These are phyloP conservation scores for Xylariaceae sp. DNA, from an alignment of 2,329 filamentous ascomycete genomes.

Conservation along the genomic window DNA sequence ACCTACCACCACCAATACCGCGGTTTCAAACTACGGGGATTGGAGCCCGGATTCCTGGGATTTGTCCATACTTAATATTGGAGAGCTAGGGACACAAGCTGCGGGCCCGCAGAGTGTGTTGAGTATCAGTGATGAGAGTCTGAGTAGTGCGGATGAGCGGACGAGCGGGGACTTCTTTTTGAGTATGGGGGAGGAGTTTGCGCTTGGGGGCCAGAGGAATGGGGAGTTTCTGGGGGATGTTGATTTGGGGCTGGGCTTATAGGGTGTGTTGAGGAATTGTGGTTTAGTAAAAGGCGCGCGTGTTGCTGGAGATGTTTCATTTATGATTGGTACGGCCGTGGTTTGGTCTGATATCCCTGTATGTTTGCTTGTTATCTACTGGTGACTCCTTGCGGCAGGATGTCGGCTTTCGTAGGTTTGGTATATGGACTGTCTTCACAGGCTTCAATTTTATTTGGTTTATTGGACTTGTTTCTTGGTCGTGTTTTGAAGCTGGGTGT, in stretches of 20 bases:
- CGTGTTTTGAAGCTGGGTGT: too few relatives aligned
- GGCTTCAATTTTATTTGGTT: too few relatives aligned
- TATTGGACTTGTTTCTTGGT: too few relatives aligned
- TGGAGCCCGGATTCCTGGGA: conserved; percentile 62
- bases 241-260: conserved; percentile 14
- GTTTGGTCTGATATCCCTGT: too few relatives aligned
- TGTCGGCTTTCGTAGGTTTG: too few relatives aligned
- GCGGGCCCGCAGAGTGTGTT: conserved; percentile 51
- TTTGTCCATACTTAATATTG: conserved; percentile 48
- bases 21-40: conserved; percentile 31
- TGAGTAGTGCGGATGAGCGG: conserved; percentile 55
- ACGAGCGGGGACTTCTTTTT: conserved; percentile 46
- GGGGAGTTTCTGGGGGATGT: conserved; percentile 26
- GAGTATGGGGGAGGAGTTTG: conserved; percentile 39
- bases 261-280: too few relatives aligned
- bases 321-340: too few relatives aligned
- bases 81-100: conserved; percentile 41
- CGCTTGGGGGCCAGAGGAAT: conserved; percentile 18
- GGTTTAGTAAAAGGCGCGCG: too few relatives aligned
- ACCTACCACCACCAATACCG: conserved; percentile 38
- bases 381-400: too few relatives aligned
- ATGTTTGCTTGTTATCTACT: too few relatives aligned
- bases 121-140: conserved; percentile 57
- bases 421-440: too few relatives aligned
- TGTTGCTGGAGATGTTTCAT: too few relatives aligned